Evolutionary conservation across 805 yeast genomes (phyloP), one percentile per base, ranked within the genome.

Genomic region (Saccharomyces eubayanus): DNA sequence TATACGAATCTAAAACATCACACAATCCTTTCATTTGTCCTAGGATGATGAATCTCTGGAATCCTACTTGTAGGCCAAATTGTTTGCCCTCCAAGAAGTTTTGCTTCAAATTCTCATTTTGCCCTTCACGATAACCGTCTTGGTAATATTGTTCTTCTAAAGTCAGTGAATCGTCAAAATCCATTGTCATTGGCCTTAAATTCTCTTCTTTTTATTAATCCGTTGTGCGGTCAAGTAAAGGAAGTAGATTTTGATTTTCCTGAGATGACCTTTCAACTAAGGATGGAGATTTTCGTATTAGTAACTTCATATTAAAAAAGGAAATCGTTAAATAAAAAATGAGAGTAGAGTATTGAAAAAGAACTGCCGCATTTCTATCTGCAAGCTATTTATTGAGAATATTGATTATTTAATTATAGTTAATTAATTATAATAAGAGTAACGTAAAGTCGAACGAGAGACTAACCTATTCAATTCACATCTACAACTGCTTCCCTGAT

Each of bases 41-140:
- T 0, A 90, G 65, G 0, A 87, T 64, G 1, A 88, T 59, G 61
- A 80, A 84, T 55, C 87, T 70, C 67, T 86, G 94, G 61, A 82
- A 85, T 0, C 89, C 89, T 0, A 87, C 83, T 64, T 86, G 94
- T 46, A 83, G 76, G 0, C 98, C 98, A 59, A 82, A 84, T 63
- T 88, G 89, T 63, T 84, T 85, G 0, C 97, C 97, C 65, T 90
- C 97, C 1, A 74, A 58, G 51, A 70, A 75, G 49, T 89, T 90
- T 46, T 82, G 78, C 49, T 66, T 68, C 0, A 81, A 71, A 0
- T 89, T 86, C 50, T 79, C 85, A 4, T 72, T 68, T 43, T 77
- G 77, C 0, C 96, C 98, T 57, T 88, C 94, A 49, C 70, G 61
- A 64, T 70, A 86, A 1, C 97, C 97, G 55, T 81, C 81, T 5